Evolutionary conservation across 2,329 filamentous ascomycete genomes (phyloP), one percentile per base, ranked within the genome.

Genomic region (Exophiala xenobiotica): DNA sequence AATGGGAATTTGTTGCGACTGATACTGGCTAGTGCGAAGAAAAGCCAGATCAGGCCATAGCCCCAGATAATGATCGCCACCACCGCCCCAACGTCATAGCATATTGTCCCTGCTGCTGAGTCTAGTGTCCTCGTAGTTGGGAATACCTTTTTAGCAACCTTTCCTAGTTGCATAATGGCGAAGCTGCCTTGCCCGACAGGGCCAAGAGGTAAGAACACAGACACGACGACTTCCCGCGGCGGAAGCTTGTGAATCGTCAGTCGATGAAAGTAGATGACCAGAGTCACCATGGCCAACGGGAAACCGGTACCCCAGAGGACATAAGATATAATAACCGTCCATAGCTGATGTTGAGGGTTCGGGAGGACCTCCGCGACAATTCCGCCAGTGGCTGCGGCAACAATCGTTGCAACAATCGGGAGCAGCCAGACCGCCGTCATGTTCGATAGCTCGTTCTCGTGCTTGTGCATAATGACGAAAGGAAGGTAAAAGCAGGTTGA

Each of bases 361-460:
- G 46, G 49, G 0, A 88, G 73, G 11, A 78, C 72, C 6, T 76
- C 74, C 2, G 85, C 82, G 0, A 88, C 75, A 45, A 85, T 71
- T 12, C 77, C 80, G 2, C 86, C 85, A 0, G 82, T 78, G 1
- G 81, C 81, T 1, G 85, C 74, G 5, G 83, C 81, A 31, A 88
- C 84, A 27, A 87, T 77, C 6, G 81, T 78, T 1, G 82, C 78
- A 2, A 86, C 82, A n/a, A 87, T 84, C 3, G 85, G 84, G 1
- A 88, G 74, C n/a, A 88, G 74, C 65, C 83, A 81, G 1, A 78
- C 79, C 0, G 85, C 83, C 0, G 83, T 87, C 66, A 87, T 86
- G 29, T 73, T 77, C 27, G 73, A 71, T 3, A 83, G 71, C 19
- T 71, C 72, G 2, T 70, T 73, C 19, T 70, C 66, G 55, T 68